Base-by-base conservation (phyloP, 768 basidiomycete genomes). In the Paxillus rubicundulus region DNA sequence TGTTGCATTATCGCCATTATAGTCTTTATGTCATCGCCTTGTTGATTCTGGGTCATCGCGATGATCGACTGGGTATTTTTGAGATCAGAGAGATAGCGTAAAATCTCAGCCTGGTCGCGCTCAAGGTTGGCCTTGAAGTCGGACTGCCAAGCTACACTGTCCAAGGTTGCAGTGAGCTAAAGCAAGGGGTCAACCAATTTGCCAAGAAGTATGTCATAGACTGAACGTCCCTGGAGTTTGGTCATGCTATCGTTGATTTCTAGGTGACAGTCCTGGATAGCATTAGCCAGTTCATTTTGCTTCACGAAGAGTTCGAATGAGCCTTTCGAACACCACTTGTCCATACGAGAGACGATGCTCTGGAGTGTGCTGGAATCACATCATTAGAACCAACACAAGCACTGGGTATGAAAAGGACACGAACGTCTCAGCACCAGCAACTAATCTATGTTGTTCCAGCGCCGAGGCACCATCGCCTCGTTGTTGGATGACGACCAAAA, bases 1-100 rank as follows among this genome's bases (percentile, higher is more conserved):
- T 72, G 69, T 60, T 83, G 81, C 73, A 82, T 75, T 57, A 81
- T 57, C 9, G 49, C 45, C 80, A 82, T 81, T 44, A 82, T 67
- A 30, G 67, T 54, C 34, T 61, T 65, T 30, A 79, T 61, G 54
- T 74, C 69, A 17, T 65, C 65, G n/a, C 61, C 52, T 41, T 70
- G 67, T 34, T 71, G 71, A 45, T 62, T 53, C 30, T 74, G 58
- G 30, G 67, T 61, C 36, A 66, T 67, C 9, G 65, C 63, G 7
- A 71, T 65, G 42, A 78, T 64, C 0, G 60, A 64, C 52, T 77
- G 74, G 24, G 65, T 63, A 52, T 77, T 73, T 50, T 70, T 61
- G 44, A 82, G 73, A 45, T 76, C 73, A 27, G 75, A 72, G 4
- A 83, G 68, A 47, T 70, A 73, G 17, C 64, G 56, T n/a, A 77